Evolutionary conservation across 495 filamentous ascomycete genomes (phyloP), one percentile per base, ranked within the genome.

Genomic region (Penicillium cosmopolitanum): DNA sequence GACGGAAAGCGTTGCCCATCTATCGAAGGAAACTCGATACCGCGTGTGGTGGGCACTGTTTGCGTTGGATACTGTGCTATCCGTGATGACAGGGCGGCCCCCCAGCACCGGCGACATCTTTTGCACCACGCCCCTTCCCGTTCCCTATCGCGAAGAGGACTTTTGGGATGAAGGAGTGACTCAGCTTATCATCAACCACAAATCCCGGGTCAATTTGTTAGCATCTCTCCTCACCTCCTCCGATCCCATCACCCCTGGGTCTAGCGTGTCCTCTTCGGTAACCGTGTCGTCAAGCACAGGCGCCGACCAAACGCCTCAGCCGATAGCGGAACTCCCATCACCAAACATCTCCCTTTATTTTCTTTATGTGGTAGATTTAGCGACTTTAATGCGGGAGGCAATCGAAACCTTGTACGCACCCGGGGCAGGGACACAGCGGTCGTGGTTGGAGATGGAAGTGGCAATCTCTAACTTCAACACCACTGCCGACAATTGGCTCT

Each of bases 61-160:
- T 56, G 76, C 76, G n/a, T 66, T 88, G 21, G 87, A 89, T 56
- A 78, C 80, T 19, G 62, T 75, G 16, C 74, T 89, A 11, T 80
- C 77, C 61, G 77, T 81, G 42, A 85, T 87, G 69, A 88, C 83
- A 25, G 87, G 87, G 2, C 81, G 87, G 18, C 83, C 85, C 3
- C 80, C 77, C 16, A 80, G 74, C 56, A 81, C 83, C 44, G 73
- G 71, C 16, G 75, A 82, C 40, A 73, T 69, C 33, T 79, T 83
- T 64, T 86, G 81, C 64, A 83, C 83, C 31, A 81, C 81, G 0
- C 84, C 86, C 75, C 84, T 57, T 51, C 72, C 69, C 5, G 53
- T 82, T 9, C 82, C 85, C 16, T 73, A 85, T 35, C 66, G 73
- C 51, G 84, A 88, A 58, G 83, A 85, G 23, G 68, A 70, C 2